Conservation (phyloP, 116 monocot genomes). For the Cymodocea nodosa region DNA sequence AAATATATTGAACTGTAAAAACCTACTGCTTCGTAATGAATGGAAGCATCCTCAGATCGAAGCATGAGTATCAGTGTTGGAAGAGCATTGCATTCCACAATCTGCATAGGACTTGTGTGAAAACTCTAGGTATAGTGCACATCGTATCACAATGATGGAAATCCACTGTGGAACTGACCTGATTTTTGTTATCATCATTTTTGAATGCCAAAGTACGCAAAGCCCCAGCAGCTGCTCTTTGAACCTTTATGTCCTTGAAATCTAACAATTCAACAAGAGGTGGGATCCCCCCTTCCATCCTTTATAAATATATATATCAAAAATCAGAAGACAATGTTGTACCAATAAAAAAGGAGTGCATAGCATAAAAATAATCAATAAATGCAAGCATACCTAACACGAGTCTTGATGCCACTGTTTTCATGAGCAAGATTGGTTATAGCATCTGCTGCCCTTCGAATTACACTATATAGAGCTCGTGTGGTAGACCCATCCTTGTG, state of each 20-base stretch:
- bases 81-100: conserved; percentile 92
- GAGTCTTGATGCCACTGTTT: conserved; percentile 81
- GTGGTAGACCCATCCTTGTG: conserved; percentile 33
- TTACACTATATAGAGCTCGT: conserved; percentile 58
- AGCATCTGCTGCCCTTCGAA: conserved; percentile 94
- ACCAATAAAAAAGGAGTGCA: background rate
- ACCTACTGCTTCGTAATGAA: conserved; percentile 96
- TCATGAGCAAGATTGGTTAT: conserved; percentile 99
- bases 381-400: conserved; percentile 50
- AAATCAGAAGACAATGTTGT: background rate
- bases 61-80: conserved; percentile 94
- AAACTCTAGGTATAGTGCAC: background rate
- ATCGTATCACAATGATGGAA: background rate
- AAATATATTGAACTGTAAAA: background rate
- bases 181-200: conserved; percentile 97
- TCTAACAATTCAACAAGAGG: conserved; percentile 91
- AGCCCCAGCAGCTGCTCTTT: conserved; percentile 89
- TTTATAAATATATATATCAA: conserved; percentile 11
- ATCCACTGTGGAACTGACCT: conserved; percentile 25
- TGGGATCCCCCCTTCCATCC: conserved; percentile 90
- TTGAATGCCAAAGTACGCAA: conserved; percentile 92
- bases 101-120: conserved; percentile 25
- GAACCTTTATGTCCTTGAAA: conserved; percentile 74
- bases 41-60: conserved; percentile 72
- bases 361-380: background rate